A percentile compares a stretch with the other conserved stretches of the same genome.
phyloP scores from a whole-genome alignment of 106 monocot species.

The Vanilla planifolia region DNA sequence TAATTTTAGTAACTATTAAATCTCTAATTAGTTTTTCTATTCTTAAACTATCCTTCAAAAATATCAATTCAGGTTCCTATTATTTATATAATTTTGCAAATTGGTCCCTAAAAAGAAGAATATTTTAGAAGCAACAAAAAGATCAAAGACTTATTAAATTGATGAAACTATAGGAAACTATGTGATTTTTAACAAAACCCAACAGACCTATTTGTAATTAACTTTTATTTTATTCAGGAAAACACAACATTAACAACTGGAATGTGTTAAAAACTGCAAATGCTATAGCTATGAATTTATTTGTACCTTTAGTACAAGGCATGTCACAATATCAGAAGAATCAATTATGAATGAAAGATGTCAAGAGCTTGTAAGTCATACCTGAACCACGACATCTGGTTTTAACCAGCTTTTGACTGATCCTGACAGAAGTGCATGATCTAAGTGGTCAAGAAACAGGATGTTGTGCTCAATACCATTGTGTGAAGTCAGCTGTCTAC shows the following conservation, averaged over 20 bases:
- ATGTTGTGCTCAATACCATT: slow-evolving; percentile 28
- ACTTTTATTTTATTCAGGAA: no score
- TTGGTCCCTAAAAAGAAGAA: no score
- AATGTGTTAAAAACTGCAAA: neutral
- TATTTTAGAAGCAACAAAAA: no score
- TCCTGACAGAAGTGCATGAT: slow-evolving; percentile 74
- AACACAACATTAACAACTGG: neutral
- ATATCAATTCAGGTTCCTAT: no score
- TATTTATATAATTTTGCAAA: no score
- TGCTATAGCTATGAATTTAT: neutral
- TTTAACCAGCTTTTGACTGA: slow-evolving; percentile 38
- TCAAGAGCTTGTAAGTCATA: slow-evolving; percentile 6
- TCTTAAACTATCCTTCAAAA: no score
- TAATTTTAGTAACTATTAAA: no score
- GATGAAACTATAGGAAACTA: no score
- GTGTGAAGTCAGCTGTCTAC: slow-evolving; percentile 38
- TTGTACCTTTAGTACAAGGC: neutral
- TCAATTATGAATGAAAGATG: neutral
- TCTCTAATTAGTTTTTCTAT: no score
- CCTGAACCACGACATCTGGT: slow-evolving; percentile 90
- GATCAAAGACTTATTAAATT: no score
- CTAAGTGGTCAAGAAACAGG: slow-evolving; percentile 76
- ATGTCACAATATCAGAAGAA: neutral
- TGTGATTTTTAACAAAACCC: no score
- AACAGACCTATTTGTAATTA: no score